Base-by-base conservation (phyloP, 106 monocot genomes). In the Acorus calamus region DNA sequence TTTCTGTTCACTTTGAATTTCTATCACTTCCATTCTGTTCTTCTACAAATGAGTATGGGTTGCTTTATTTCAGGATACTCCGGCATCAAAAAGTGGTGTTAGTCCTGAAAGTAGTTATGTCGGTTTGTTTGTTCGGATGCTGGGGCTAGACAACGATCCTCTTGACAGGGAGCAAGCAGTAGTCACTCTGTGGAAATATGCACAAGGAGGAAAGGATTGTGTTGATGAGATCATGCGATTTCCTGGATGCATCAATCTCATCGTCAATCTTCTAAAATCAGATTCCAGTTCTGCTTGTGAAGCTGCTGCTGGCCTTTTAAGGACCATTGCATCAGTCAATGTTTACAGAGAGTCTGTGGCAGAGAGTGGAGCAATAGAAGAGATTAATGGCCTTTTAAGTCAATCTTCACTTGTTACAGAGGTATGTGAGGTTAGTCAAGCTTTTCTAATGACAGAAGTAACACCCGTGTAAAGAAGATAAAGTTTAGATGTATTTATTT, bases 151-250 rank as follows among this genome's bases (percentile, higher is more conserved):
- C 67, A 92, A 88, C 66, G 84, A 88, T 73, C 80, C 80, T 57
- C 77, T 87, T 41, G 87, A 92, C 62, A 82, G 92, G 60, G 87
- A 92, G 68, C 87, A 88, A 8, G 92, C 92, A 46, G 71, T 88
- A 52, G 14, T 63, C 4, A 88, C 87, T 42, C 75, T 92, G 10
- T 88, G 88, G 81, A 82, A 83, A 60, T 92, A 88, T 74, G 81
- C 87, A 5, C 68, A 82, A 59, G 82, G 92, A 53, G 92, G 87
- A 13, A 80, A 78, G 63, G 62, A 81, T n/a, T 85, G 81, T 57
- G 60, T 92, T 49, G 88, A 92, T 78, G 63, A 46, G 3, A 82
- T 92, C 55, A 76, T 92, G 85, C 63, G 78, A 57, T 88, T 78
- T 74, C 66, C 84, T 63, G 84, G 87, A 2, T 88, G 82, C 63